phyloP scores from a whole-genome alignment of 495 filamentous ascomycete genomes.

The Aspergillus diversus region DNA sequence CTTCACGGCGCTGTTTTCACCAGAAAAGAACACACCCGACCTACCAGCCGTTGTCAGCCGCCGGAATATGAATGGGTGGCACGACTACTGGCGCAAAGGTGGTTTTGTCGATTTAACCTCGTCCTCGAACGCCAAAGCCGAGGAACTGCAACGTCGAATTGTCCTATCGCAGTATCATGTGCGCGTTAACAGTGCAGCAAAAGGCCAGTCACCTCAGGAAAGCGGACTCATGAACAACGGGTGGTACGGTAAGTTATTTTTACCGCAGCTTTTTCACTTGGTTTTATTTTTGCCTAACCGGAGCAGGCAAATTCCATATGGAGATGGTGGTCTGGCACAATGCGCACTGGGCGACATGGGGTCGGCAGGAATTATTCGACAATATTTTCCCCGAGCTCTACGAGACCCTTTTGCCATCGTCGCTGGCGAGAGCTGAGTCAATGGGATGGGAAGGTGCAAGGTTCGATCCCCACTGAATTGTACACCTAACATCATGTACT shows the following conservation, averaged over 20 bases:
- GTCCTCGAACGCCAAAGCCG: constrained; percentile 18
- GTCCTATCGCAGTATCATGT: constrained; percentile 27
- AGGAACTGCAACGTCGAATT: constrained; percentile 24
- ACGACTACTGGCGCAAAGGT: constrained; percentile 20
- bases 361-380: constrained; percentile 20
- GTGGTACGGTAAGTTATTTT: constrained; percentile 22
- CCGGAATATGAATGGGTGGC: constrained; percentile 12
- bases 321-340: constrained; percentile 29
- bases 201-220: constrained; percentile 25
- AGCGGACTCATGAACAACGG: constrained; percentile 28
- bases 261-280: not conserved
- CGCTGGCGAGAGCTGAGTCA: constrained; percentile 13
- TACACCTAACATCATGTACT: not conserved
- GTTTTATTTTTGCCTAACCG: not conserved
- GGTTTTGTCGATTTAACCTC: constrained; percentile 22
- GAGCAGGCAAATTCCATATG: constrained; percentile 25
- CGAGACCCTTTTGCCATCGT: constrained; percentile 18
- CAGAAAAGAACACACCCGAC: not conserved
- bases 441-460: constrained; percentile 27
- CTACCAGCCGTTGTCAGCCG: constrained; percentile 4
- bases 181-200: constrained; percentile 23
- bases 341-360: constrained; percentile 27
- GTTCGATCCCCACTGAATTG: not conserved
- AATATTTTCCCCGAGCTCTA: constrained; percentile 22
- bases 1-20: constrained; percentile 20